Conservation (phyloP, 2,329 filamentous ascomycete genomes). For the Stachybotrys chartarum region DNA sequence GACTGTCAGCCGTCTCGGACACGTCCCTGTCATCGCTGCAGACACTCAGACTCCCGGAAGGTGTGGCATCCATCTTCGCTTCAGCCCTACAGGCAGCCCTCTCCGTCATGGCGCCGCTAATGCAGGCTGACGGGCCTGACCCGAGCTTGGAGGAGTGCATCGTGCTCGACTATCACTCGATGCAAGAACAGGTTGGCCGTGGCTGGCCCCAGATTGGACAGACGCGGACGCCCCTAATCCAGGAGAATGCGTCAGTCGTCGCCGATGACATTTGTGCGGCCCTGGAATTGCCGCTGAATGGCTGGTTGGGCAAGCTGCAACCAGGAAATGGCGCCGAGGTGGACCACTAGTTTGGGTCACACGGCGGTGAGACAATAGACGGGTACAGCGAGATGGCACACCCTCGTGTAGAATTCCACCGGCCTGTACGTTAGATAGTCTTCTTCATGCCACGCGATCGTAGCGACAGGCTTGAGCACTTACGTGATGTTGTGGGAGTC, state of each 20-base stretch:
- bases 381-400: too few relatives aligned
- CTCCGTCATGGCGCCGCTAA: constrained; percentile 10
- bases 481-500: too few relatives aligned
- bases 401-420: too few relatives aligned
- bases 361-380: too few relatives aligned
- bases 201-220: not conserved
- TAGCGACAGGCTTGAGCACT: too few relatives aligned
- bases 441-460: too few relatives aligned
- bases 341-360: not conserved
- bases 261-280: not conserved
- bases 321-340: not conserved
- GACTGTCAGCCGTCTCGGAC: not conserved
- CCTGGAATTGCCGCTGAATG: not conserved
- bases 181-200: constrained; percentile 1
- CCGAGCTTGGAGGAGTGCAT: constrained; percentile 11
- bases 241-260: not conserved
- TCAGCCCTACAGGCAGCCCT: constrained; percentile 2
- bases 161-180: constrained; percentile 10
- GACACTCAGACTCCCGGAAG: not conserved
- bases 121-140: constrained; percentile 7
- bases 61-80: not conserved
- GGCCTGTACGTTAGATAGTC: too few relatives aligned
- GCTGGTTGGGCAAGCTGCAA: not conserved
- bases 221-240: not conserved
- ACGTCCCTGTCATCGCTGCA: not conserved